phyloP scores from a whole-genome alignment of 2,329 filamentous ascomycete genomes.

The Aspergillus fructus region DNA sequence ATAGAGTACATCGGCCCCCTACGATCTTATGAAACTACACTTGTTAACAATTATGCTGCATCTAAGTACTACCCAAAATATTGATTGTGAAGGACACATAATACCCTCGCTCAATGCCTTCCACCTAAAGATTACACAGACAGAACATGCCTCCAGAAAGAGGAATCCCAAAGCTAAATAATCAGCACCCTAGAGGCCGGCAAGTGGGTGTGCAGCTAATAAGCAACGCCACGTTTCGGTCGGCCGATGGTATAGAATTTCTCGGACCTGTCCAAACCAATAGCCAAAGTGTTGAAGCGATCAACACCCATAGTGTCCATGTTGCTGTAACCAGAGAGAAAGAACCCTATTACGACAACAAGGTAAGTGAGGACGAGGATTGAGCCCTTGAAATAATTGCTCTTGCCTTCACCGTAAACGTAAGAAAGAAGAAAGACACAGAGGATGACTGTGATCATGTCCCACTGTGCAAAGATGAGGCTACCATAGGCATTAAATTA shows the following conservation, averaged over 20 bases:
- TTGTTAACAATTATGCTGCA: neutral
- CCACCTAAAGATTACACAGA: neutral
- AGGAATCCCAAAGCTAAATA: neutral
- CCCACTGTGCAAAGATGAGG: conserved; percentile 97
- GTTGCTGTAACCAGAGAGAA: conserved; percentile 69
- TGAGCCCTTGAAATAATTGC: conserved; percentile 99
- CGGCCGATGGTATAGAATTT: conserved; percentile 46
- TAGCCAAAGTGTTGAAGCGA: conserved; percentile 47
- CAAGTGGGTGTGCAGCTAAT: conserved; percentile 18
- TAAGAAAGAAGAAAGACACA: conserved; percentile 96
- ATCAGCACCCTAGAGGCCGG: too few species aligned
- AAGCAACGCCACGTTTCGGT: conserved; percentile 37
- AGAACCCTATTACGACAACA: conserved; percentile 89
- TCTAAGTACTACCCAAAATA: neutral
- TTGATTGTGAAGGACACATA: neutral
- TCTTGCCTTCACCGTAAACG: conserved; percentile 98
- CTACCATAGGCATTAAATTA: conserved; percentile 38
- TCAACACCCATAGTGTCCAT: conserved; percentile 50
- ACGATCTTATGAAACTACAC: neutral
- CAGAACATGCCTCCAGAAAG: neutral
- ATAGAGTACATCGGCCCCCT: neutral
- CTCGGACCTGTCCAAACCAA: conserved; percentile 32
- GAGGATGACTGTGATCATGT: conserved; percentile 94
- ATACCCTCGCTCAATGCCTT: neutral
- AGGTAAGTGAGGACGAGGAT: conserved; percentile 91